phyloP scores from a whole-genome alignment of 2,329 filamentous ascomycete genomes.

The Xylariales sp. region DNA sequence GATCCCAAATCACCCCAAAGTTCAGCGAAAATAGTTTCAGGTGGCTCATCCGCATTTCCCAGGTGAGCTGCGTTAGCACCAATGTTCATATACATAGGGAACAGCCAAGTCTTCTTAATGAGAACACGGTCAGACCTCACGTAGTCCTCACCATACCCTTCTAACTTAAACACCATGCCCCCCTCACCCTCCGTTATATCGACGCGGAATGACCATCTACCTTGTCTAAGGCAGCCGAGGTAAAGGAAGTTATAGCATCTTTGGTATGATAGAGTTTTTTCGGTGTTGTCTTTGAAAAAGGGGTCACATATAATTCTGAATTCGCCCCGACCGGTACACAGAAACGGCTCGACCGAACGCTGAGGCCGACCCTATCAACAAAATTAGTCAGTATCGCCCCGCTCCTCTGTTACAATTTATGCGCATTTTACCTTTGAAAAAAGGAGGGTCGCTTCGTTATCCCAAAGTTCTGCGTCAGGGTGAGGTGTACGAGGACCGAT shows the following conservation, averaged over 20 bases:
- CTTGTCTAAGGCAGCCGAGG: not conserved
- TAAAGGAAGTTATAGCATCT: not conserved
- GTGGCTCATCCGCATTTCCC: not conserved
- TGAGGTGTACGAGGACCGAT: slow-evolving; percentile 6
- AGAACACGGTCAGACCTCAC: not conserved
- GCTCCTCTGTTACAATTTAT: not conserved
- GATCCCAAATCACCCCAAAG: not conserved
- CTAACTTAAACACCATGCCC: not conserved
- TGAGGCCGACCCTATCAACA: not conserved
- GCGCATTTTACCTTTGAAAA: not conserved
- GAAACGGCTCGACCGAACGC: not conserved
- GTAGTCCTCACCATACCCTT: not conserved
- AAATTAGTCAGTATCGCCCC: not conserved
- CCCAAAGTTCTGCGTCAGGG: not conserved
- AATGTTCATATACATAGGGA: slow-evolving; percentile 2
- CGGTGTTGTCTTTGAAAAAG: not conserved
- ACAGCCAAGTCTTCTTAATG: not conserved
- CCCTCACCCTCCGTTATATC: not conserved
- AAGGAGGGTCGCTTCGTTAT: not conserved
- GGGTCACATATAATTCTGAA: slow-evolving; percentile 11
- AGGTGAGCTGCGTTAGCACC: slow-evolving; percentile 2
- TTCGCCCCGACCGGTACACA: not conserved
- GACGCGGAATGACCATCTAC: not conserved
- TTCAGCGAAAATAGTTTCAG: not conserved
- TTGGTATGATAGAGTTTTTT: not conserved